Evolutionary conservation across 2,329 filamentous ascomycete species (phyloP), one percentile per base, ranked within the genome.

Genomic region (Colletotrichum sp.): DNA sequence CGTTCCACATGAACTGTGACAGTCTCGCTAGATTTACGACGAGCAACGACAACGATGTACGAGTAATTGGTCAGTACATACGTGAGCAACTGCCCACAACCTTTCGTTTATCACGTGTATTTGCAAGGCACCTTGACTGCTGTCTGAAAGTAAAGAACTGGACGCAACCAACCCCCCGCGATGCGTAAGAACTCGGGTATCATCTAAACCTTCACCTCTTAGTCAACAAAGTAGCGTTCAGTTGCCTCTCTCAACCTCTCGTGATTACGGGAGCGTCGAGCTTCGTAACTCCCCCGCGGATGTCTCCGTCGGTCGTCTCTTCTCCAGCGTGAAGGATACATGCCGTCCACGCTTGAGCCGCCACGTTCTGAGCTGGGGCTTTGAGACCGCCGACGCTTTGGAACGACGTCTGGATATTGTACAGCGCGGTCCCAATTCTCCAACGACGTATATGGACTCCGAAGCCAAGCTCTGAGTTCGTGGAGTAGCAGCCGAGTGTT

Each of bases 371-470:
- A 38, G 38, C 34, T 36, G n/a, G 65, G 74, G 24, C 74, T 77
- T n/a, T 69, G 74, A 28, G 76, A 74, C 58, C 69, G 61, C 58
- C 65, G 68, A 18, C 76, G 59, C n/a, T 76, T 74, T 2, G 52
- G 52, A 13, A 24, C 28, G 18, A 48, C 30, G 26, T 74, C 36
- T 26, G 75, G 76, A 48, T 98, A 98, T 83, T 96, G 95, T 16
- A 96, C 94, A 77, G 92, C 87, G 21, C 89, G 86, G 85, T 98
- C 96, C 95, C 96, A 98, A 62, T 93, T 93, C 67, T 91, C 89
- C 10, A 98, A 83, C 10, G 89, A 92, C 4, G 84, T 88, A 80
- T 92, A 96, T 0, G 96, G 96, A 82, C 96, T 98, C 72, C 95
- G 89, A 78, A 98, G 84, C 92, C 95, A 98, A 13, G 92, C 91